A percentile compares a stretch with the other conserved stretches of the same genome.
phyloP scores from a whole-genome alignment of 2,329 filamentous ascomycete species.

The Venturia pyrina region DNA sequence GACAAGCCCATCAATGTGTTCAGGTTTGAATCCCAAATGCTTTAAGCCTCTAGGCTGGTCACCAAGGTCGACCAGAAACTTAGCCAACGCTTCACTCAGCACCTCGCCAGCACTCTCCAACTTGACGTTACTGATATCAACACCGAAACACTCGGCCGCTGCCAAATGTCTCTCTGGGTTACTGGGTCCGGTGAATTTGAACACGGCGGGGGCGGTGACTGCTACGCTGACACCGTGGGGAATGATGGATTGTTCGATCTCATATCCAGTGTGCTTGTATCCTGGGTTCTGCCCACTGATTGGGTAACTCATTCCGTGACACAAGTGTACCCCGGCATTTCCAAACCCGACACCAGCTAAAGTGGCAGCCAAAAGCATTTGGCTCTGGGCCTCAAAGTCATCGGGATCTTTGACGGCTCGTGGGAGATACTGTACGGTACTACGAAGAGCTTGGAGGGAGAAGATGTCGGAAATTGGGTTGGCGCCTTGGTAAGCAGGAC shows the following conservation, averaged over 20 bases:
- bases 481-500: constrained; percentile 91
- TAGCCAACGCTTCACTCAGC: constrained; percentile 67
- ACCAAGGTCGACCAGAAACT: constrained; percentile 73
- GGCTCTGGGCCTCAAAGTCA: constrained; percentile 81
- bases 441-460: constrained; percentile 71
- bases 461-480: constrained; percentile 98
- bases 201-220: constrained; percentile 86
- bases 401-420: constrained; percentile 79
- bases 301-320: constrained; percentile 91
- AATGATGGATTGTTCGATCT: constrained; percentile 67
- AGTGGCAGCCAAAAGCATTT: constrained; percentile 93
- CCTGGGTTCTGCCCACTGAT: constrained; percentile 91
- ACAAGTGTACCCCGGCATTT: constrained; percentile 89
- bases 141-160: constrained; percentile 82
- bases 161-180: constrained; percentile 88
- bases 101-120: constrained; percentile 83
- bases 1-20: constrained; percentile 72
- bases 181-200: constrained; percentile 81
- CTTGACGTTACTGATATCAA: constrained; percentile 81
- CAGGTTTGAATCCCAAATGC: constrained; percentile 65
- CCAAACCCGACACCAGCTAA: constrained; percentile 94
- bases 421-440: constrained; percentile 86
- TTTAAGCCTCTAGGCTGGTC: constrained; percentile 85
- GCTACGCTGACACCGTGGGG: constrained; percentile 94
- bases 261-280: constrained; percentile 83